Base-by-base conservation (phyloP, 305 asterid genomes). In the Fraxinus angustifolia region DNA sequence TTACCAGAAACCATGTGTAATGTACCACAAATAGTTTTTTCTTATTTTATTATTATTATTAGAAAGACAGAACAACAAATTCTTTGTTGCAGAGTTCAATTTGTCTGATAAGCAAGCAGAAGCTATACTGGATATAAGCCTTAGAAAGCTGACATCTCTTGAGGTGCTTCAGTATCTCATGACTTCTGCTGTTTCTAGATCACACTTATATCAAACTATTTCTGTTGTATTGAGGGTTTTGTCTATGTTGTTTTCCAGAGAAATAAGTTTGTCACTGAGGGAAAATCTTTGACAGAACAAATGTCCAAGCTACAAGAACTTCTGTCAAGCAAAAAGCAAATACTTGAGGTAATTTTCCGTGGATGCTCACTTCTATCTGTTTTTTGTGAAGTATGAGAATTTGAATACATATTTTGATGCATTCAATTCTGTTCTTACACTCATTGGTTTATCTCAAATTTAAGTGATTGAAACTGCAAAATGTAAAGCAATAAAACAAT, bases 71-170 rank as follows among this genome's bases (percentile, higher is more conserved):
- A 11, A 68, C 36, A 68, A 68, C 40, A 36, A 83, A 31, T 82
- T 73, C 45, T 74, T 78, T 85, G 82, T 79, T 85, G 88, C 94
- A 96, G 99, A 88, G 86, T 93, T 92, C 88, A 90, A 85, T 83
- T 90, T 94, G 87, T 78, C 95, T 78, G 99, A 94, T 73, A 94
- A 94, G 89, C 99, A 96, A 88, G 95, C 98, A 73, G 98, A 96
- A 76, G 98, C 99, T 42, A 90, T 96, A 84, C 78, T 96, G 90
- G 99, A 96, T 88, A 92, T 96, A 85, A 96, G 96, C 91, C 94
- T 96, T 83, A 90, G 98, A 88, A 92, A 90, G 91, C 90, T 96
- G 60, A 92, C 98, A 26, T 91, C 89, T 73, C 98, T 94, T 33
- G 98, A 96, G 98, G 98, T 94, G 88, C 86, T 48, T 82, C 82